Evolutionary conservation across 805 yeast genomes (phyloP).

Genomic region (Torulaspora quercuum): DNA sequence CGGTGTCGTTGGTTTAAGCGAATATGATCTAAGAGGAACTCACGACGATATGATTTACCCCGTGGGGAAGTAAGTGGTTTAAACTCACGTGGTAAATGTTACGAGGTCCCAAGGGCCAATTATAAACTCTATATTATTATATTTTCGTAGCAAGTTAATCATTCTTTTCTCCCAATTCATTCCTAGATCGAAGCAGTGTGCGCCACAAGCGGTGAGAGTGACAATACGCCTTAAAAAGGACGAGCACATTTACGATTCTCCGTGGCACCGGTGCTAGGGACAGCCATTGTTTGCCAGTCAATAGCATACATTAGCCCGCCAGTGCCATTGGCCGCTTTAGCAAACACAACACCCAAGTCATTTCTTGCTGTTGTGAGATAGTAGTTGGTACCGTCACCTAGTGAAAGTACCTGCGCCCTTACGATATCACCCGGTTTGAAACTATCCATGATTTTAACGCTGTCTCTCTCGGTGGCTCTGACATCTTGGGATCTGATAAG

Average conservation of each 20-base stretch:
- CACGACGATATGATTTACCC: slow-evolving; percentile 32
- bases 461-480: slow-evolving; percentile 86
- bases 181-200: no score
- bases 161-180: no score
- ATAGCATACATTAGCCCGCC: slow-evolving; percentile 82
- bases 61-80: slow-evolving; percentile 13
- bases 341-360: slow-evolving; percentile 91
- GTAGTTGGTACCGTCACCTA: slow-evolving; percentile 93
- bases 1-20: slow-evolving; percentile 70
- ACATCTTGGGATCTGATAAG: slow-evolving; percentile 83
- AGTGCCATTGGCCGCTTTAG: slow-evolving; percentile 59
- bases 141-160: no score
- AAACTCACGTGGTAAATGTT: slow-evolving; percentile 2
- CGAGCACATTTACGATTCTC: slow-evolving; percentile 91
- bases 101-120: slow-evolving; percentile 1
- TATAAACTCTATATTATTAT: slow-evolving; percentile 6
- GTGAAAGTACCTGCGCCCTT: slow-evolving; percentile 70
- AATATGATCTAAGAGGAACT: slow-evolving; percentile 64
- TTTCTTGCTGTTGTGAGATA: slow-evolving; percentile 85
- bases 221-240: slow-evolving; percentile 56
- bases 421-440: slow-evolving; percentile 92
- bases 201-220: no score
- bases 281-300: slow-evolving; percentile 95
- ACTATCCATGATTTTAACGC: slow-evolving; percentile 70
- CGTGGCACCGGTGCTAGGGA: slow-evolving; percentile 65